A percentile compares a stretch with the other conserved stretches of the same genome.
Evolutionary conservation across 148 eudicot species (phyloP).

Genomic region (Chenopodium album): DNA sequence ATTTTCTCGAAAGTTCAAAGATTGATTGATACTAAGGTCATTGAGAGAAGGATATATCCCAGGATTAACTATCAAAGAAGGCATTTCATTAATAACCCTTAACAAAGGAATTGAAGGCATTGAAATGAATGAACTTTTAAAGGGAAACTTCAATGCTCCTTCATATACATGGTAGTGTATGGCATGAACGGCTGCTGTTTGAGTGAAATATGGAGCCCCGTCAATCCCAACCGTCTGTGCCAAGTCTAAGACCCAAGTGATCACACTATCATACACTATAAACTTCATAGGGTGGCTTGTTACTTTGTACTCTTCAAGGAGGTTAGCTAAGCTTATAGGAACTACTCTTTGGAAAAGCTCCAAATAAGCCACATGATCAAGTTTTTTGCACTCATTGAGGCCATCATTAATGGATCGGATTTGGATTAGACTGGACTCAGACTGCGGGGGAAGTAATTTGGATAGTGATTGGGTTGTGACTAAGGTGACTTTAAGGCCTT

Average conservation of each 20-base stretch:
- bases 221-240: slow-evolving; percentile 7
- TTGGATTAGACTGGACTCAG: background rate
- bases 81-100: slow-evolving; percentile 31
- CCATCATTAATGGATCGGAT: slow-evolving; percentile 21
- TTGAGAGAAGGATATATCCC: slow-evolving; percentile 22
- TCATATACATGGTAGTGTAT: slow-evolving; percentile 22
- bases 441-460: slow-evolving; percentile 18
- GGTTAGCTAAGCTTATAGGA: slow-evolving; percentile 11
- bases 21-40: slow-evolving; percentile 31
- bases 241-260: slow-evolving; percentile 27
- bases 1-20: slow-evolving; percentile 6
- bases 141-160: slow-evolving; percentile 1
- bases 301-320: slow-evolving; percentile 20
- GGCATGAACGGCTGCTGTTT: slow-evolving; percentile 21
- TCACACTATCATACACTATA: slow-evolving; percentile 17
- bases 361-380: background rate
- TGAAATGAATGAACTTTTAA: slow-evolving; percentile 18
- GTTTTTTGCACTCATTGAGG: slow-evolving; percentile 9
- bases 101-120: slow-evolving; percentile 21
- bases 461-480: slow-evolving; percentile 15
- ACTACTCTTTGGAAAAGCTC: slow-evolving; percentile 13
- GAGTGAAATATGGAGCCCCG: slow-evolving; percentile 21
- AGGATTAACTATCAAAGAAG: slow-evolving; percentile 28
- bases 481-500: slow-evolving; percentile 46
- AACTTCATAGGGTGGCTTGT: slow-evolving; percentile 17